phyloP scores from a whole-genome alignment of 2,329 filamentous ascomycete genomes.

The Apiospora rasikravindrae region DNA sequence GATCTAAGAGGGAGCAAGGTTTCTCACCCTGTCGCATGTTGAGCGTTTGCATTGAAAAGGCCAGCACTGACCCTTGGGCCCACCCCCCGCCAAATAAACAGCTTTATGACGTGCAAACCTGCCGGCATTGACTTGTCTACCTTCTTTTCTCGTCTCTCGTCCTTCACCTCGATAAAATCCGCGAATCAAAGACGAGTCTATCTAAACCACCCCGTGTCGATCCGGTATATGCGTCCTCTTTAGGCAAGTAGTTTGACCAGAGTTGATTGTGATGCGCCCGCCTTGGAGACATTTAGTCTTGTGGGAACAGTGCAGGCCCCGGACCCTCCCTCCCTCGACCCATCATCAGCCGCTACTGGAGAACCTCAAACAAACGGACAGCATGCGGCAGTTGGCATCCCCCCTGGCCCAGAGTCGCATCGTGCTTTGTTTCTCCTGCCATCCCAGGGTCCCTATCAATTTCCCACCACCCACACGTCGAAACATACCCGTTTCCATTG shows the following conservation, averaged over 20 bases:
- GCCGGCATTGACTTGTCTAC: neutral
- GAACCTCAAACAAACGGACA: neutral
- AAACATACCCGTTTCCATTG: neutral
- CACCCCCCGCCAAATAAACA: neutral
- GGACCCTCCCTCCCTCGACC: neutral
- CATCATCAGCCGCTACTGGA: neutral
- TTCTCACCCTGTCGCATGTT: neutral
- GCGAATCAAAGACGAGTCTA: neutral
- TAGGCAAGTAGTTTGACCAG: neutral
- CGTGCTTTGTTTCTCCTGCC: neutral
- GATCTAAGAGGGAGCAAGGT: neutral
- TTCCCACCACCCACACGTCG: conserved; percentile 9
- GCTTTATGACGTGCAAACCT: neutral
- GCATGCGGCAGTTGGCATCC: conserved; percentile 10
- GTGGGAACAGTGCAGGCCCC: neutral
- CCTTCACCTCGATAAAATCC: neutral
- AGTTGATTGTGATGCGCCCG: neutral
- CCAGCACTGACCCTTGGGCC: neutral
- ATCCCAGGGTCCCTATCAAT: conserved; percentile 4
- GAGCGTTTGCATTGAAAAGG: neutral
- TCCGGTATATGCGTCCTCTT: neutral
- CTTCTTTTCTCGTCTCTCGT: neutral
- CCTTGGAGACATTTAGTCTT: neutral
- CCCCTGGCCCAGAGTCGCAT: conserved; percentile 12
- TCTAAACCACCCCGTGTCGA: neutral